Conservation (phyloP, 1,139 yeast genomes). For the Saccharomyces hybrid region DNA sequence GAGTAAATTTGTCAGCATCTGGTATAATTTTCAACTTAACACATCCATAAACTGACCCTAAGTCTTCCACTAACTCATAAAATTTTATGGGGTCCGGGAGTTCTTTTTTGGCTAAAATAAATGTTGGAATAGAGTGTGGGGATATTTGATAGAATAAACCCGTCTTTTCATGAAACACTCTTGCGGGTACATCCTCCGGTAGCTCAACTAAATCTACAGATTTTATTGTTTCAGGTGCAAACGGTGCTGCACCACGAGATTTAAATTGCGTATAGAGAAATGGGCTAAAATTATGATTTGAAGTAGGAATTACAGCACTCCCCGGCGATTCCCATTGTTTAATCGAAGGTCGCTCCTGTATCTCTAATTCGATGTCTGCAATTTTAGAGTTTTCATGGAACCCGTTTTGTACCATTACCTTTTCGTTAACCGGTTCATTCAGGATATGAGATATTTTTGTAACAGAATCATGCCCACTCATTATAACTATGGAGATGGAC, state of each 20-base stretch:
- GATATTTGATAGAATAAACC: slow-evolving; percentile 15
- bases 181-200: slow-evolving; percentile 21
- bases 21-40: slow-evolving; percentile 42
- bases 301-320: background rate
- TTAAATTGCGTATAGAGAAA: slow-evolving; percentile 39
- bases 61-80: slow-evolving; percentile 40
- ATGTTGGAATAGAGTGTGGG: slow-evolving; percentile 36
- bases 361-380: background rate
- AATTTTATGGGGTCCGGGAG: slow-evolving; percentile 45
- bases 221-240: slow-evolving; percentile 9
- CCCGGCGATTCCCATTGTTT: background rate
- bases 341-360: background rate
- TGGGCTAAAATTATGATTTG: slow-evolving; percentile 37
- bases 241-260: slow-evolving; percentile 36
- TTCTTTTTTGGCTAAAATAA: slow-evolving; percentile 39
- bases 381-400: background rate
- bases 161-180: slow-evolving; percentile 11
- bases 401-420: background rate
- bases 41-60: slow-evolving; percentile 59
- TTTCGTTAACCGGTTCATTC: slow-evolving; percentile 1
- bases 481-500: background rate
- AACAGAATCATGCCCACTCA: slow-evolving; percentile 1
- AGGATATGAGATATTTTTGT: slow-evolving; percentile 7
- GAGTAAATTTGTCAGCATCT: slow-evolving; percentile 1
- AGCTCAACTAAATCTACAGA: slow-evolving; percentile 2